Evolutionary conservation across 345 rosid genomes (phyloP), one percentile per base, ranked within the genome.

Genomic region (Lumnitzera littorea): DNA sequence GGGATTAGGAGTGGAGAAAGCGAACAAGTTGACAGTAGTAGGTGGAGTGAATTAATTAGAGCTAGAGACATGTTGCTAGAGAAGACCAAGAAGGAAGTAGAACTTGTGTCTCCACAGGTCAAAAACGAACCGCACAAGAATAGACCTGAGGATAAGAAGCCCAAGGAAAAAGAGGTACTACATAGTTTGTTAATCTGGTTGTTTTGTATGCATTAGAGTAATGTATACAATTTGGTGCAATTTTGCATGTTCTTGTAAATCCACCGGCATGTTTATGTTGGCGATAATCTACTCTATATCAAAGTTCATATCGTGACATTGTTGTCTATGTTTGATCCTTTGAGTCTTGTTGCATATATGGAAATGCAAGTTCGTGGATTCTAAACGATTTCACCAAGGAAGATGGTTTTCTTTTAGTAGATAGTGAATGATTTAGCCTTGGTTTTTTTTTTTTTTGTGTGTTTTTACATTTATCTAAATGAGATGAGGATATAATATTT

Each of bases 51-150:
- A 89, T 53, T 94, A 94, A 23, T 46, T 66, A 15, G 65, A 76
- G 70, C 62, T 54, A 68, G 70, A 36, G 86, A 85, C 53, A 70
- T 57, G 47, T 64, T 91, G 55, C 75, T 70, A 60, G 64, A 53
- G 46, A 81, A 74, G 68, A 76, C 77, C 16, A 82, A 70, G 70
- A 94, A 88, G 83, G 79, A 76, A 53, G 74, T 88, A 8, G 92
- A 87, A 48, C 76, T 92, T 17, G 24, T 94, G 55, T 90, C 92
- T 63, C 97, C 97, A 10, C 91, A 78, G 50, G 78, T 82, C 48
- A 88, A 82, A 76, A 90, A 89, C 59, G 88, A 75, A 31, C 72
- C 72, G 47, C 52, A 63, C 3, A 13, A 25, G 20, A 20, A 20
- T 20, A 61, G 59, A 46, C 3, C 65, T 13, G 76, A 74, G 13